These are phyloP conservation scores for Sclerotinia sclerotiorum DNA, from an alignment of 2,329 filamentous ascomycete genomes.

Conservation along the genomic window DNA sequence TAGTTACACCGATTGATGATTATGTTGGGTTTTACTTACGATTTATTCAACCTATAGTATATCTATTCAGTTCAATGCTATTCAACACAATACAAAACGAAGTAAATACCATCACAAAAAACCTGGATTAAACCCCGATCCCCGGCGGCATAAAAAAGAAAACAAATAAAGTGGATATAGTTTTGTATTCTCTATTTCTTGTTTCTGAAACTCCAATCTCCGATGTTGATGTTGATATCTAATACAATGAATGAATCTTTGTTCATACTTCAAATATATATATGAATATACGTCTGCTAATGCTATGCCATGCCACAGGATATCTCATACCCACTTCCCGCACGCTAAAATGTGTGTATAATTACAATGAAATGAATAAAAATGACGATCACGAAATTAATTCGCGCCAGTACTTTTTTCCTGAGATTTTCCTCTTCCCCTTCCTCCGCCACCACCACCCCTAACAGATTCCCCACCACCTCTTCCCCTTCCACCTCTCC, in stretches of 20 bases:
- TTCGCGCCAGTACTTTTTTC: conserved; percentile 17
- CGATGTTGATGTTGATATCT: neutral
- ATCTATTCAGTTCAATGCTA: no score
- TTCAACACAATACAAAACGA: no score
- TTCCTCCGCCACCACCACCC: conserved; percentile 19
- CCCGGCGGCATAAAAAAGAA: no score
- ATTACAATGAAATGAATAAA: conserved; percentile 16
- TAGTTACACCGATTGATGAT: no score
- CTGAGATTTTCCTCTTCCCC: conserved; percentile 23
- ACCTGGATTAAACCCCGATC: no score
- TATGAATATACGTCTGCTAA: neutral
- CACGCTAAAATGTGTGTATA: neutral
- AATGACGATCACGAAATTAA: neutral
- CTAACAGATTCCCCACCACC: conserved; percentile 7
- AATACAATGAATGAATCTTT: neutral
- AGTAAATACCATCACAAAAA: no score
- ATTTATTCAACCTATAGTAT: no score
- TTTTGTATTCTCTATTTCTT: neutral
- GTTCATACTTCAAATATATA: neutral
- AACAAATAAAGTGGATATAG: no score
- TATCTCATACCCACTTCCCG: neutral
- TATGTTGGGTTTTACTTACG: no score
- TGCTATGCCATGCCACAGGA: neutral
- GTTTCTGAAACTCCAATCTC: neutral
- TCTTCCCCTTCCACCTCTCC: conserved; percentile 24